Base-by-base conservation (phyloP, 176 grass and related monocot genomes). In the Oryza meridionalis region DNA sequence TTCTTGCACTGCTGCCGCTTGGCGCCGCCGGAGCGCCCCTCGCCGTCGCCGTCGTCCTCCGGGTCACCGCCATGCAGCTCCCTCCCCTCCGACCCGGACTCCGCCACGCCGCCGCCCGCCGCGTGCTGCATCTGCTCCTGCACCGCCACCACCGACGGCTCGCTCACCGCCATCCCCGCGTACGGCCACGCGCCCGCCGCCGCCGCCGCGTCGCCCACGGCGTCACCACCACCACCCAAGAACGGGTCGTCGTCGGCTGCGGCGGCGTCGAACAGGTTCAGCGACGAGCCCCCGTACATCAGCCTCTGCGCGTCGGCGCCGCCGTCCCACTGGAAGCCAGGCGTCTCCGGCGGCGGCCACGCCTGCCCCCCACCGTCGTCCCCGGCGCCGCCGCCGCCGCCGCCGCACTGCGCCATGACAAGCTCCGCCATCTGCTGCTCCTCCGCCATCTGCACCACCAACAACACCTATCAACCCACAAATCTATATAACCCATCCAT, bases 1-100 rank as follows among this genome's bases (percentile, higher is more conserved):
- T 98, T 94, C 89, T 98, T 98, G 31, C 91, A 93, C 59, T 98
- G 96, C 86, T 92, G 92, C 79, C 87, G 83, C 80, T 98, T 98
- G 2, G 89, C 82, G 9, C 84, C 83, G 61, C 63, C 68, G 0
- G 63, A 24, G 2, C 76, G 74, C 0, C 66, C 49, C 70, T 82
- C 65, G 65, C 90, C 88, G 47, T 94, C 96, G 19, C 88, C 85
- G 47, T 95, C 93, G 26, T 93, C 93, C n/a, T 92, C 92, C n/a
- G 88, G 84, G 5, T 33, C 70, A 55, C 92, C 93, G 0, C 83
- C 94, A 50, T 79, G 81, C 62, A 86, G 17, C 21, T 95, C 87
- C 61, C 93, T 93, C 71, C 93, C 93, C 5, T 95, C 93, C 24
- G 96, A 98, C 49, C 68, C 96, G 4, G 96, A 93, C 5, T 98